Percentiles rank a stretch among this genome's conserved stretches.
Evolutionary conservation across 306 rosid genomes (phyloP).

Genomic region (Medicago ruthenica): DNA sequence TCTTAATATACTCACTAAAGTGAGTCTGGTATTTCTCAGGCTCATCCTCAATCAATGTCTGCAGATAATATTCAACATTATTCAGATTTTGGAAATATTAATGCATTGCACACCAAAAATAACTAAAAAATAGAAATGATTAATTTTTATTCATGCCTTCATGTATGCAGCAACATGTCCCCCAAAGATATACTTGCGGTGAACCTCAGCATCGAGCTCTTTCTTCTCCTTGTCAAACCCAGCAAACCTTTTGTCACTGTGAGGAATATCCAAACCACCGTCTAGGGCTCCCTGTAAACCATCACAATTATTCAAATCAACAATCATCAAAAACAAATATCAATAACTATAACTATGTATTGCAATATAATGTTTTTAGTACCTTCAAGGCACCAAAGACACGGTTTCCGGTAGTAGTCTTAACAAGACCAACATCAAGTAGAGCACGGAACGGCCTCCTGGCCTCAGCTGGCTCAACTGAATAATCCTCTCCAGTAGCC

Average conservation of each 20-base stretch:
- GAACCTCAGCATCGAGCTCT: conserved; percentile 81
- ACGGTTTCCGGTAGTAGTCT: conserved; percentile 88
- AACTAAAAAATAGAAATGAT: background rate
- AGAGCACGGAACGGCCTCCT: conserved; percentile 99
- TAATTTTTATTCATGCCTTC: conserved; percentile 46
- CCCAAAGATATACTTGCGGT: conserved; percentile 80
- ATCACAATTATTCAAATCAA: background rate
- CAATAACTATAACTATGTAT: background rate
- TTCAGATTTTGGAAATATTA: background rate
- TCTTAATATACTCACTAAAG: conserved; percentile 73
- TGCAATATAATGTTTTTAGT: background rate
- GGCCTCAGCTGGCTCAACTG: conserved; percentile 85
- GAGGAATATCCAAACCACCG: conserved; percentile 93
- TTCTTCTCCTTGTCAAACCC: conserved; percentile 72
- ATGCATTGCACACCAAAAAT: too few relatives aligned
- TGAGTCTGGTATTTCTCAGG: conserved; percentile 86
- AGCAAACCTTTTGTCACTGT: conserved; percentile 92
- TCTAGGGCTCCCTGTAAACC: conserved; percentile 79
- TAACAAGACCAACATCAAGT: conserved; percentile 87
- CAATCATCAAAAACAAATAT: background rate
- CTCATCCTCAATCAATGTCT: conserved; percentile 78
- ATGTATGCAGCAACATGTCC: conserved; percentile 77
- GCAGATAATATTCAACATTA: background rate
- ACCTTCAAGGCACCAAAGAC: conserved; percentile 91
- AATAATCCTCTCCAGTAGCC: conserved; percentile 92